phyloP scores from a whole-genome alignment of 192 early-diverging fungal species.

The Ambispora gerdemannii region DNA sequence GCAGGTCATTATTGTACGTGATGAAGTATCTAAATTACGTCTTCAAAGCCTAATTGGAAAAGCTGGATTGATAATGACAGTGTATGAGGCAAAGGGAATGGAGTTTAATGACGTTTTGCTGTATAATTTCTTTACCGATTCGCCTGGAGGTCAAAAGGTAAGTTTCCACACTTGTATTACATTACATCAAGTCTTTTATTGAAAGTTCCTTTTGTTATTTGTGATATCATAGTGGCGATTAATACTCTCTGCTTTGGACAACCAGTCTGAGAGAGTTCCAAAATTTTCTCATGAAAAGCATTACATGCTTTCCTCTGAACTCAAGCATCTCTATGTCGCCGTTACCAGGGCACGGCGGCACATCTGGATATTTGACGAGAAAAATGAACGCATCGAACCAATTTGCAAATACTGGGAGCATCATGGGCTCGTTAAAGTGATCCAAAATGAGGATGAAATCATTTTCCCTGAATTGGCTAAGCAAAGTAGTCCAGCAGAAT shows the following conservation, averaged over 20 bases:
- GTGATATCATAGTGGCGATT: neutral
- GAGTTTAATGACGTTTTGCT: too few species aligned
- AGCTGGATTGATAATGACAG: neutral
- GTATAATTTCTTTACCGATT: conserved; percentile 22
- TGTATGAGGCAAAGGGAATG: conserved; percentile 1
- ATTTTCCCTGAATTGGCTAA: too few species aligned
- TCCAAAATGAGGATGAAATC: too few species aligned
- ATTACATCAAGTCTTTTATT: neutral
- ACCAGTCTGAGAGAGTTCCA: neutral
- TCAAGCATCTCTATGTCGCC: conserved; percentile 18
- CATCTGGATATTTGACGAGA: neutral
- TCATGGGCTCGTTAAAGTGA: neutral
- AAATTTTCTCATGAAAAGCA: too few species aligned
- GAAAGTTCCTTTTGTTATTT: neutral
- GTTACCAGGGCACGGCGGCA: conserved; percentile 10
- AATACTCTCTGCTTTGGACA: neutral
- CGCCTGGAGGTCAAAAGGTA: conserved; percentile 9
- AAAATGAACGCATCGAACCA: neutral
- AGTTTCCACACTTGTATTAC: neutral
- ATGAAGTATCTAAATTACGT: neutral
- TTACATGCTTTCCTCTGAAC: conserved; percentile 11
- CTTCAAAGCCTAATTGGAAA: neutral
- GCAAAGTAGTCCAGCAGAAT: neutral
- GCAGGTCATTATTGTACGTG: conserved; percentile 21
- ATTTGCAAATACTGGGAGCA: neutral